These are phyloP conservation scores for Mortierella sp. DNA, from an alignment of 371 early-diverging fungal species.

Conservation along the genomic window DNA sequence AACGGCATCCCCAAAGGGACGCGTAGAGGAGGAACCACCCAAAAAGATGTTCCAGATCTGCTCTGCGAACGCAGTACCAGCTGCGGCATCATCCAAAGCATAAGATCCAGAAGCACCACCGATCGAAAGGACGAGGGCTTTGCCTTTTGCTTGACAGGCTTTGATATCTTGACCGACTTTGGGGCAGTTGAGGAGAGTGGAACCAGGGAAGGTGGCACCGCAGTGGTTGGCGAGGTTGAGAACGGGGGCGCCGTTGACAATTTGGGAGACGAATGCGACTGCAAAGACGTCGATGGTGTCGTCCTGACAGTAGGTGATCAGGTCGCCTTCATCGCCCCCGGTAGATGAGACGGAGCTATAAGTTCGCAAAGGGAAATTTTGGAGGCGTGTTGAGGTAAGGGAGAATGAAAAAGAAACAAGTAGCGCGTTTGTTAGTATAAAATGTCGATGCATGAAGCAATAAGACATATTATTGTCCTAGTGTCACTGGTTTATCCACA, in stretches of 20 bases:
- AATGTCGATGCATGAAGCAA: no score
- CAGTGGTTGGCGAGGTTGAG: constrained; percentile 75
- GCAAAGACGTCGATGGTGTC: constrained; percentile 67
- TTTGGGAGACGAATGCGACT: constrained; percentile 69
- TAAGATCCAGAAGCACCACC: constrained; percentile 80
- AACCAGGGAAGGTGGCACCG: constrained; percentile 60
- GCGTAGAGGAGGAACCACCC: constrained; percentile 61
- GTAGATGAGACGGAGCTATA: constrained; percentile 14
- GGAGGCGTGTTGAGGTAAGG: no score
- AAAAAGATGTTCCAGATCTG: constrained; percentile 77
- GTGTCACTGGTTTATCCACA: no score
- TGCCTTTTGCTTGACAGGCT: constrained; percentile 72
- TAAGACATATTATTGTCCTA: not conserved
- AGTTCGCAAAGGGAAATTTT: not conserved
- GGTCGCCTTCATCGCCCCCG: constrained; percentile 24
- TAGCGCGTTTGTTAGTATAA: not conserved
- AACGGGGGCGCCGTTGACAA: constrained; percentile 65
- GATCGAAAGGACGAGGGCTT: constrained; percentile 73
- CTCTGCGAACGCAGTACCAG: constrained; percentile 68
- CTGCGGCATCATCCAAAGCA: constrained; percentile 65
- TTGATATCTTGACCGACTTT: constrained; percentile 58
- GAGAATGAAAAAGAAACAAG: not conserved
- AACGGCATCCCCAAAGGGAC: constrained; percentile 74
- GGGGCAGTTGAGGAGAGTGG: constrained; percentile 61
- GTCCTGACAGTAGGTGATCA: constrained; percentile 72